Evolutionary conservation across 164 flowering plant genomes (phyloP).

Genomic region (Protea cynaroides): DNA sequence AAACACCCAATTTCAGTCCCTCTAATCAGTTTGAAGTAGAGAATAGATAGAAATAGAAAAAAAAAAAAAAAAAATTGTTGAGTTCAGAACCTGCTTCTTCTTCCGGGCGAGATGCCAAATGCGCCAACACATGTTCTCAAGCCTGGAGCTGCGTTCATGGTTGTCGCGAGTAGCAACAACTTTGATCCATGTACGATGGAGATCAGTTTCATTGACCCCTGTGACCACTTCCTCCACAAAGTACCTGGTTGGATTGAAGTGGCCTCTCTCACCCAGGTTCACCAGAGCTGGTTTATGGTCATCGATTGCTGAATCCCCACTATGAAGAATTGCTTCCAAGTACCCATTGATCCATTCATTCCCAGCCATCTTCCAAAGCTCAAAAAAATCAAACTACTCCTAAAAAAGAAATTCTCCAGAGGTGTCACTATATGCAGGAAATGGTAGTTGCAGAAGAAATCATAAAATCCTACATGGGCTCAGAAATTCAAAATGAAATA

Average conservation of each 20-base stretch:
- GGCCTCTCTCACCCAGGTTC: slow-evolving; percentile 17
- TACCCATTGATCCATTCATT: slow-evolving; percentile 26
- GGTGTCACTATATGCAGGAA: background rate
- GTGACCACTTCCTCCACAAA: slow-evolving; percentile 90
- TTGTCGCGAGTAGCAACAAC: slow-evolving; percentile 93
- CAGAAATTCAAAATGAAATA: no score
- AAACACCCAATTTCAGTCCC: slow-evolving; percentile 1
- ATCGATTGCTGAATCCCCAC: slow-evolving; percentile 8
- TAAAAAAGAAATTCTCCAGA: background rate
- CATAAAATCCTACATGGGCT: background rate
- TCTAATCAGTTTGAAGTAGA: no score
- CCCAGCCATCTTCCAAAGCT: slow-evolving; percentile 11
- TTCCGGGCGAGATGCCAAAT: slow-evolving; percentile 95
- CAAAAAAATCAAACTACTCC: background rate
- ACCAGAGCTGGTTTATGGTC: slow-evolving; percentile 8
- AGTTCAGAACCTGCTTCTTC: slow-evolving; percentile 57
- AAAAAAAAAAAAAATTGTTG: no score
- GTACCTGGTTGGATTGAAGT: slow-evolving; percentile 83
- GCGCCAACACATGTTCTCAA: slow-evolving; percentile 99
- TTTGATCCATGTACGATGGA: slow-evolving; percentile 94
- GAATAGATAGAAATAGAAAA: no score
- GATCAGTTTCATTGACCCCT: slow-evolving; percentile 86
- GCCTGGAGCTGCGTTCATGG: slow-evolving; percentile 73
- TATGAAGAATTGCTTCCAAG: slow-evolving; percentile 14
- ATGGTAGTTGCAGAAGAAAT: background rate